Evolutionary conservation across 1,284 basidiomycete genomes (phyloP).

Genomic region (Microbotryum intermedium): DNA sequence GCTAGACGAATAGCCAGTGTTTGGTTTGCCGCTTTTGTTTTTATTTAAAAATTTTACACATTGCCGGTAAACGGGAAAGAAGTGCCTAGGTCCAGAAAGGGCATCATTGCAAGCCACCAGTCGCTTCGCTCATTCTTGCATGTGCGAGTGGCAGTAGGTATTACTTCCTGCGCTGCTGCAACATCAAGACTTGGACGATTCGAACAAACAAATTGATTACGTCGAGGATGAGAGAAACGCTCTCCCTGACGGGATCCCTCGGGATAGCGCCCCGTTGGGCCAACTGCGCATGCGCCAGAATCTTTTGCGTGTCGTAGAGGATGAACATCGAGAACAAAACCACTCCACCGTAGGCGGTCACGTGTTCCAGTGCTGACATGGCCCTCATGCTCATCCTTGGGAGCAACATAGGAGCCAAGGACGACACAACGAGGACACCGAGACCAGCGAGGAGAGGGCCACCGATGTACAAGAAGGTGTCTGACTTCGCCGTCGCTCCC

Average conservation of each 20-base stretch:
- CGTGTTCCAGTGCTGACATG: slow-evolving; percentile 64
- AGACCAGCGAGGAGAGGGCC: slow-evolving; percentile 56
- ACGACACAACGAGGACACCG: slow-evolving; percentile 74
- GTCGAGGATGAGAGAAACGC: slow-evolving; percentile 50
- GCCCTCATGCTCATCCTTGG: slow-evolving; percentile 65
- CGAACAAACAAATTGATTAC: slow-evolving; percentile 69
- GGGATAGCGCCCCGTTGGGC: slow-evolving; percentile 59
- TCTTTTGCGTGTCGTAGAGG: slow-evolving; percentile 63
- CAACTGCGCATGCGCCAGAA: slow-evolving; percentile 65
- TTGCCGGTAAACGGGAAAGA: too few species aligned
- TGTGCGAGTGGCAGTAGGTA: too few species aligned
- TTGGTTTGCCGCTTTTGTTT: too few species aligned
- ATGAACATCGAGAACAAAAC: slow-evolving; percentile 81
- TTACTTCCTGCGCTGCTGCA: slow-evolving; percentile 38
- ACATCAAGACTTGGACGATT: slow-evolving; percentile 68
- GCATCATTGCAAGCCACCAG: too few species aligned
- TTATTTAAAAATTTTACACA: too few species aligned
- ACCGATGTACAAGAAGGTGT: slow-evolving; percentile 68
- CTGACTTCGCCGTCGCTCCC: slow-evolving; percentile 77
- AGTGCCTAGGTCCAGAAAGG: too few species aligned
- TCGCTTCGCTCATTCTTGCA: too few species aligned
- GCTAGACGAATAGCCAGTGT: too few species aligned
- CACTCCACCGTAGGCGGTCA: slow-evolving; percentile 56
- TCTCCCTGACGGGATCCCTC: slow-evolving; percentile 69
- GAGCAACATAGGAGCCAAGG: slow-evolving; percentile 75